Conservation (phyloP, 2,329 filamentous ascomycete species). For the Boeremia exigua region DNA sequence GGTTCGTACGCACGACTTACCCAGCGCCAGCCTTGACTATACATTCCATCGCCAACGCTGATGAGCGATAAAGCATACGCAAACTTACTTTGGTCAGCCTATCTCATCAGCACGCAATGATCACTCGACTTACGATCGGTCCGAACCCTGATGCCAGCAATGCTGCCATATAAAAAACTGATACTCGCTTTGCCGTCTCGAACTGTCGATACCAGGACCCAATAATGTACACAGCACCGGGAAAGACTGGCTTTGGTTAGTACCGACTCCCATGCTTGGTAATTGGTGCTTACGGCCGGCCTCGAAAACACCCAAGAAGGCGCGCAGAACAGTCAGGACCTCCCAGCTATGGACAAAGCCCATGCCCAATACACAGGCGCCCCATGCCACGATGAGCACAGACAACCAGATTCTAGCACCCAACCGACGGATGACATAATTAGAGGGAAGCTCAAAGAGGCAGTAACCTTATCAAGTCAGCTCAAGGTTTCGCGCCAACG, state of each 20-base stretch:
- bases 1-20: neutral
- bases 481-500: neutral
- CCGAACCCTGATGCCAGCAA: conserved; percentile 42
- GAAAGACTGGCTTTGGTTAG: conserved; percentile 25
- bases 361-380: conserved; percentile 33
- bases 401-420: conserved; percentile 40
- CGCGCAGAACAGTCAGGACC: conserved; percentile 26
- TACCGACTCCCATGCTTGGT: too few species aligned
- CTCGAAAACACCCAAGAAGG: conserved; percentile 32
- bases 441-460: conserved; percentile 42
- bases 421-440: conserved; percentile 39
- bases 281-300: conserved; percentile 25
- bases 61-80: conserved; percentile 44
- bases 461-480: conserved; percentile 28
- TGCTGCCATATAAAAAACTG: conserved; percentile 37
- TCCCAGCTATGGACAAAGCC: conserved; percentile 33
- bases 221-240: conserved; percentile 33
- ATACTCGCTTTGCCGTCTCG: conserved; percentile 34
- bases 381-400: conserved; percentile 37
- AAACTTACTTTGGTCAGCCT: conserved; percentile 22
- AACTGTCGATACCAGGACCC: conserved; percentile 36
- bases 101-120: neutral
- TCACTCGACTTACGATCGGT: conserved; percentile 31
- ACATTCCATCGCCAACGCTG: conserved; percentile 40
- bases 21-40: conserved; percentile 40